phyloP scores from a whole-genome alignment of 331 rosid genomes.

The Quercus phellos region DNA sequence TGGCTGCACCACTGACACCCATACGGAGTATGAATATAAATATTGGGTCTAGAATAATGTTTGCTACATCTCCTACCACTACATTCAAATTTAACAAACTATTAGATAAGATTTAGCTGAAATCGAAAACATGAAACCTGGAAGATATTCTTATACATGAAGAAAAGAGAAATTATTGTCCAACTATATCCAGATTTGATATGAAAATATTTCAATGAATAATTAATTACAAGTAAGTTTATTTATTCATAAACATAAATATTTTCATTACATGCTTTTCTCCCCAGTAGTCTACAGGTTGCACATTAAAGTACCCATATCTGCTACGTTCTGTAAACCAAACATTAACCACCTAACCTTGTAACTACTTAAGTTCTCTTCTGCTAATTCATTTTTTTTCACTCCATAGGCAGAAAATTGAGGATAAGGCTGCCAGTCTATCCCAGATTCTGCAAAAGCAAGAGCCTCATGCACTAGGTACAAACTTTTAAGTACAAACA shows the following conservation, averaged over 20 bases:
- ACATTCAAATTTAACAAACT: not conserved
- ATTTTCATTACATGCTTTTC: not conserved
- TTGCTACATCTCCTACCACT: slow-evolving; percentile 78
- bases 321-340: not conserved
- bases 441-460: too few relatives aligned
- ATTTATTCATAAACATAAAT: not conserved
- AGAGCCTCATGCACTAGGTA: too few relatives aligned
- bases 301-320: not conserved
- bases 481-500: not conserved
- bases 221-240: not conserved
- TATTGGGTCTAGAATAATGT: slow-evolving; percentile 68
- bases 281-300: not conserved
- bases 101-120: slow-evolving; percentile 5
- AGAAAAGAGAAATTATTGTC: not conserved
- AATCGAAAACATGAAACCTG: not conserved
- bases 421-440: too few relatives aligned
- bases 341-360: not conserved
- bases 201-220: not conserved
- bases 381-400: not conserved
- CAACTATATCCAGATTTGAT: not conserved
- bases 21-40: slow-evolving; percentile 53
- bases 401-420: not conserved
- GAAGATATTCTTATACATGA: not conserved
- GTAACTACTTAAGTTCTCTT: not conserved
- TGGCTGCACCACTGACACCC: slow-evolving; percentile 79